Evolutionary conservation across 768 basidiomycete species (phyloP).

Genomic region (Suillus variegatus): DNA sequence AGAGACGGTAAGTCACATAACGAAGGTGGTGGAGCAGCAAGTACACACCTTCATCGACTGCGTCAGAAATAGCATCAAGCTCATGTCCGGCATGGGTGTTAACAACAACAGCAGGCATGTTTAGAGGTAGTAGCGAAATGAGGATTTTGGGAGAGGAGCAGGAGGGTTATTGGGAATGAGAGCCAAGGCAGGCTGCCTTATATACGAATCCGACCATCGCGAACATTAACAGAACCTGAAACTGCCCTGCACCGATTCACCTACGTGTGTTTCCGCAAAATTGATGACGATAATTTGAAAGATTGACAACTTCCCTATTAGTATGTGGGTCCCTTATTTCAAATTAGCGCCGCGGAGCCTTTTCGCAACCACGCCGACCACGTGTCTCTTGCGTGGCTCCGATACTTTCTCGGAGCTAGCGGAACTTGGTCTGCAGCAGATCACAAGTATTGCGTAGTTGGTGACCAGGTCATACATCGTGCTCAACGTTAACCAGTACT

Average conservation of each 20-base stretch:
- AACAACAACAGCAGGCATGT: constrained; percentile 29
- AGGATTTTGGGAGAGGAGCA: neutral
- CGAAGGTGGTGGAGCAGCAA: neutral
- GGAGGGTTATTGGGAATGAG: neutral
- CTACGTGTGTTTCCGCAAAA: constrained; percentile 6
- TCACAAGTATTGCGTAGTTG: neutral
- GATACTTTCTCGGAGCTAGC: neutral
- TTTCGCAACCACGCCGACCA: neutral
- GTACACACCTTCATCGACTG: constrained; percentile 47
- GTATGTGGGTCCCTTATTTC: neutral
- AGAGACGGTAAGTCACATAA: neutral
- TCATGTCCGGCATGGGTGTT: constrained; percentile 25
- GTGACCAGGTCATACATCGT: neutral
- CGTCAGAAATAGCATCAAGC: constrained; percentile 48
- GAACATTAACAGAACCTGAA: constrained; percentile 1
- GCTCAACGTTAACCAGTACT: neutral
- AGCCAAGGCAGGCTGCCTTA: constrained; percentile 7
- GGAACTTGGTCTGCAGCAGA: neutral
- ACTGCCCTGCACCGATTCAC: constrained; percentile 4
- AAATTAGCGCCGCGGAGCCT: neutral
- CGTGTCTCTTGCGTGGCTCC: neutral
- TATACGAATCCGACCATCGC: constrained; percentile 5
- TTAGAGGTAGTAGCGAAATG: neutral
- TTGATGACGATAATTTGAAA: constrained; percentile 6
- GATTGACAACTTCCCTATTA: neutral